Conservation (phyloP, 371 early-diverging fungal species). For the Rhizopus stolonifer region DNA sequence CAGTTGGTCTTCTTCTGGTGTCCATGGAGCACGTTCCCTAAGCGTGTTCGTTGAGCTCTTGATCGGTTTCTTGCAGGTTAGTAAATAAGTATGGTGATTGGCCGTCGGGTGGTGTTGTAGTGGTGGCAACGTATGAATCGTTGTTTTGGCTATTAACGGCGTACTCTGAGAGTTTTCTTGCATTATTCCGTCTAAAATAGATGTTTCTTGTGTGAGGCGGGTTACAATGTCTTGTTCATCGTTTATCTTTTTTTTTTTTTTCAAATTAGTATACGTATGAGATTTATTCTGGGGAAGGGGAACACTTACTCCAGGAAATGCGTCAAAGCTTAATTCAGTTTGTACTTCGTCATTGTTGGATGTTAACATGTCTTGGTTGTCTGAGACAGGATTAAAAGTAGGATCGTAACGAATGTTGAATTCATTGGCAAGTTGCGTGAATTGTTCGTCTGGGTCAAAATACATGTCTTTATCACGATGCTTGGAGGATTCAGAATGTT, state of each 20-base stretch:
- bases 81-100: no score
- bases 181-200: no score
- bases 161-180: not conserved
- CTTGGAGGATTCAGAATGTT: not conserved
- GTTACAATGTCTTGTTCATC: no score
- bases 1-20: slow-evolving; percentile 71
- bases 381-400: not conserved
- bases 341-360: not conserved
- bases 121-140: not conserved
- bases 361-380: not conserved
- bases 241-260: not conserved
- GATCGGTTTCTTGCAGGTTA: no score
- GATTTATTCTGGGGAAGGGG: no score
- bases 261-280: not conserved
- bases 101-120: not conserved
- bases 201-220: no score
- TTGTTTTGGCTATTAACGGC: not conserved
- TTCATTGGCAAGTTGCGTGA: not conserved
- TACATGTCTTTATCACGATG: not conserved
- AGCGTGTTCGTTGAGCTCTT: not conserved
- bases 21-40: slow-evolving; percentile 61
- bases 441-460: not conserved
- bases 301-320: not conserved
- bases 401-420: not conserved
- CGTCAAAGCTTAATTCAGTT: not conserved